These are phyloP conservation scores for Lipomyces yamanashiensis DNA, from an alignment of 805 yeast genomes.

Conservation along the genomic window DNA sequence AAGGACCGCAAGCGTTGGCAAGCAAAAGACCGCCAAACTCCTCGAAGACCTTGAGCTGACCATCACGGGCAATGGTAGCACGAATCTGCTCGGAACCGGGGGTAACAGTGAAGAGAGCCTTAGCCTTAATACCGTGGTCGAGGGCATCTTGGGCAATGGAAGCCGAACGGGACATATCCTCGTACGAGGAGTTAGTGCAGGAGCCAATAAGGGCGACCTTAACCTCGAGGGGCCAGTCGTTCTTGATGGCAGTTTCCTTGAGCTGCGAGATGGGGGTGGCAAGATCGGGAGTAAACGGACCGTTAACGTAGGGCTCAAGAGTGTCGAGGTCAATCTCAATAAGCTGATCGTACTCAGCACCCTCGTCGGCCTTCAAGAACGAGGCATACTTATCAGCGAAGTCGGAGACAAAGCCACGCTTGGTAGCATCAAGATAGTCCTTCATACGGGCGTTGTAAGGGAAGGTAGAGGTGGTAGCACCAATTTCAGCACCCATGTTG, in stretches of 20 bases:
- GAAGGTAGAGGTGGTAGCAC: constrained; percentile 97
- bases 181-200: constrained; percentile 97
- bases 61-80: constrained; percentile 96
- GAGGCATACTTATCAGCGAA: constrained; percentile 68
- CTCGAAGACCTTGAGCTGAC: constrained; percentile 77
- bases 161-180: constrained; percentile 97
- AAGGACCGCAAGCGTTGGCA: constrained; percentile 99
- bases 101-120: constrained; percentile 89
- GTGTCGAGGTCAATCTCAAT: constrained; percentile 85
- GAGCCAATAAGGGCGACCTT: constrained; percentile 97
- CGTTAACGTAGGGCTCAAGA: constrained; percentile 93
- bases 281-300: constrained; percentile 98
- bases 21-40: constrained; percentile 88
- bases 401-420: constrained; percentile 79
- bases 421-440: constrained; percentile 81
- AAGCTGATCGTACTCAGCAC: constrained; percentile 88
- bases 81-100: constrained; percentile 99
- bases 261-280: constrained; percentile 89
- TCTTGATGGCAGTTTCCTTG: constrained; percentile 67
- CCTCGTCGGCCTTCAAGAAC: constrained; percentile 81
- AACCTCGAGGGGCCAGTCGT: constrained; percentile 85
- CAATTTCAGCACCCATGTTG: constrained; percentile 99
- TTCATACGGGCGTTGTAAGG: constrained; percentile 85
- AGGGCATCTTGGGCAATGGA: constrained; percentile 88
- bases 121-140: constrained; percentile 83